A percentile compares a stretch with the other conserved stretches of the same genome.
These are phyloP conservation scores for Dipodascopsis uninucleata DNA, from an alignment of 805 yeast genomes.

Conservation along the genomic window DNA sequence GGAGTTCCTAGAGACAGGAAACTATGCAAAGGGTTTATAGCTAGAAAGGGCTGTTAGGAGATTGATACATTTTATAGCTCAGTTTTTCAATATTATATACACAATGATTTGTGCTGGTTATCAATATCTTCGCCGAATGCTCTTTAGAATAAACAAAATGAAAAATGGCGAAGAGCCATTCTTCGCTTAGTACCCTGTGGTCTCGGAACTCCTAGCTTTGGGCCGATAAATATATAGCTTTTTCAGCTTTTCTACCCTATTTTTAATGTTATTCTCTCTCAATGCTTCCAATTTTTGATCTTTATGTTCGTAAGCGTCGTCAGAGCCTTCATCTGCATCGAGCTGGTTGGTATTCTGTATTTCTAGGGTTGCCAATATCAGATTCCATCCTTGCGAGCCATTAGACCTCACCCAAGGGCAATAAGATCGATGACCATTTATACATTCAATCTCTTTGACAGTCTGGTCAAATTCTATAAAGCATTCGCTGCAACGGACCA, in stretches of 20 bases:
- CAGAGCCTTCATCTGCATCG: not conserved
- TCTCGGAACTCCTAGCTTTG: too few species aligned
- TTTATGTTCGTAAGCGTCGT: not conserved
- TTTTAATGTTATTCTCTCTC: conserved; percentile 2
- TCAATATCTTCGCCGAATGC: too few species aligned
- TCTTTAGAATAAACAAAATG: too few species aligned
- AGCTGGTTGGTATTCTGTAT: not conserved
- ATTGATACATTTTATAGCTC: not conserved
- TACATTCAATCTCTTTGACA: conserved; percentile 9
- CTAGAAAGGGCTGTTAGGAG: too few species aligned
- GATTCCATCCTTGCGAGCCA: conserved; percentile 18
- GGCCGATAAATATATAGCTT: conserved; percentile 18
- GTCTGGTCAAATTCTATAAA: not conserved
- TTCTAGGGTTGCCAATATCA: conserved; percentile 12
- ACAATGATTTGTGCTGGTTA: not conserved
- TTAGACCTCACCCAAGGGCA: conserved; percentile 26
- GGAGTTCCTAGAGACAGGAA: conserved; percentile 72
- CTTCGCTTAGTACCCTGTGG: too few species aligned
- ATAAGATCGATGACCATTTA: conserved; percentile 17
- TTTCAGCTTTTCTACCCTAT: conserved; percentile 12
- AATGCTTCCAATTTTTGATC: conserved; percentile 3
- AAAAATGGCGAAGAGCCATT: too few species aligned
- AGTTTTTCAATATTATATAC: not conserved
- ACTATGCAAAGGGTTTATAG: conserved; percentile 84
- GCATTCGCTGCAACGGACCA: not conserved